A percentile compares a stretch with the other conserved stretches of the same genome.
Conservation (phyloP, 108 stramenopile species). For the Cyclotella cryptica region DNA sequence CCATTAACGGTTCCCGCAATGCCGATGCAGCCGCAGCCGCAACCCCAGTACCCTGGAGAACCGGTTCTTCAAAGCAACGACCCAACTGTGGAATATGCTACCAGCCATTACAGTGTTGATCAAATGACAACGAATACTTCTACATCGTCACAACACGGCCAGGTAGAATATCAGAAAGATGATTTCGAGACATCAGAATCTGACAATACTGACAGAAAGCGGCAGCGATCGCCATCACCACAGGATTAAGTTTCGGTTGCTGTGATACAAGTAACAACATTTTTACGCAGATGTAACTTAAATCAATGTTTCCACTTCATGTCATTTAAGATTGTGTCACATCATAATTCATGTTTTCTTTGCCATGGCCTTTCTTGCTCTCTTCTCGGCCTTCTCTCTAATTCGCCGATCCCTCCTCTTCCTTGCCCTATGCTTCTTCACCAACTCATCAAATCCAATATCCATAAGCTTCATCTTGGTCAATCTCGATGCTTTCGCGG, state of each 20-base stretch:
- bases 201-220: no score
- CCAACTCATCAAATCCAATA: conserved; percentile 91
- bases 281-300: no score
- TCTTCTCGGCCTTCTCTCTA: conserved; percentile 75
- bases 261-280: no score
- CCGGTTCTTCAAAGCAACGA: not conserved
- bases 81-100: not conserved
- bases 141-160: no score
- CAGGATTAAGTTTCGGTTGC: no score
- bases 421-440: conserved; percentile 85
- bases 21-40: no score
- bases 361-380: conserved; percentile 44
- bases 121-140: no score
- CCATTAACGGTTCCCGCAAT: not conserved
- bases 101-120: not conserved
- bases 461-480: conserved; percentile 90
- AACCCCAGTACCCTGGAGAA: not conserved
- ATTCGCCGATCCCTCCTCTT: conserved; percentile 82
- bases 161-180: no score
- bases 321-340: no score
- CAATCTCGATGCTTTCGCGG: conserved; percentile 87
- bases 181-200: no score
- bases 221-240: no score
- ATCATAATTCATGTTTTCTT: conserved; percentile 9
- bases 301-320: no score